Conservation (phyloP, 441 rosid genomes). For the Kokia cookei region DNA sequence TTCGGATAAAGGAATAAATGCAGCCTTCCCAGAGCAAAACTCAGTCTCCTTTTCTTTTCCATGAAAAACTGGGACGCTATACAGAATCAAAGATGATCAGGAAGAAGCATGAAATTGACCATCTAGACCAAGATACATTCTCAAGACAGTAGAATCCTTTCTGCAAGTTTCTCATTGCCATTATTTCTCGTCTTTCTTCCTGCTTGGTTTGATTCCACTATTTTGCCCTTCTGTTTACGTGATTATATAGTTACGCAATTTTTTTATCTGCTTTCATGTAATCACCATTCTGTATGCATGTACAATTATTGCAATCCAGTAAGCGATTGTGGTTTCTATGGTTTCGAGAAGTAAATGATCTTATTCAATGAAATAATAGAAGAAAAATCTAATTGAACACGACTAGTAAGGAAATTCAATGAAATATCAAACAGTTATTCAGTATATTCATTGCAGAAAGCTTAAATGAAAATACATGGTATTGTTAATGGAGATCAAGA, state of each 20-base stretch:
- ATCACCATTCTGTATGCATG: background rate
- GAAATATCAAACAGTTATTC: background rate
- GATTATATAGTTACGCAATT: background rate
- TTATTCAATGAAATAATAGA: background rate
- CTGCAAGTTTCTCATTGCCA: background rate
- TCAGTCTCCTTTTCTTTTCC: background rate
- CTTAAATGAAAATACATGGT: background rate
- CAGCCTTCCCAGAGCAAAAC: background rate
- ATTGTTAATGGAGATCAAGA: background rate
- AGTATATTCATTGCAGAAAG: background rate
- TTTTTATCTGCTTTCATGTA: background rate
- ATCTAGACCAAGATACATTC: background rate
- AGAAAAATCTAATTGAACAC: background rate
- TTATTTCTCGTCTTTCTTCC: background rate
- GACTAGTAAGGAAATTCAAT: background rate
- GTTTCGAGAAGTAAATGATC: background rate
- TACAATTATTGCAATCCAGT: background rate
- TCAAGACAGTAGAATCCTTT: background rate
- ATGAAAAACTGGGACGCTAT: background rate
- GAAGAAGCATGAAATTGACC: background rate
- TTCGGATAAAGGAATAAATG: constrained; percentile 30
- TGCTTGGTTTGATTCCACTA: background rate
- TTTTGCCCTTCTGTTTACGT: background rate
- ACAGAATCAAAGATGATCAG: background rate
- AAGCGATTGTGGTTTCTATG: background rate